Base-by-base conservation (phyloP, 2,329 filamentous ascomycete species). In the Penicillium sclerotigenum region DNA sequence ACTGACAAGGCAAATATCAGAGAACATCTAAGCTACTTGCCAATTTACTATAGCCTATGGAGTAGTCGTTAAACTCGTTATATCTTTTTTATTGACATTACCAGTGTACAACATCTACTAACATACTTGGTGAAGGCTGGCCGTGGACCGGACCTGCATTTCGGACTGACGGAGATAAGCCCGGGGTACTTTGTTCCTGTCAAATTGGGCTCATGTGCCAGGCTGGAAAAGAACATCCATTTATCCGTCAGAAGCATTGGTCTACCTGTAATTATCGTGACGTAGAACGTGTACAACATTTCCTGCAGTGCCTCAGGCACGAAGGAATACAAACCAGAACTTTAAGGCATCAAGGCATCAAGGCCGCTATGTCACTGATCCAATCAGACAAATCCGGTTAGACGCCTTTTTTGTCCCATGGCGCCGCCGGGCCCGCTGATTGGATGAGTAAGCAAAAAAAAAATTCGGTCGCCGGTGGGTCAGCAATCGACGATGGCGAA, bases 391-490 rank as follows among this genome's bases (percentile, higher is more conserved):
- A 24, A 43, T 38, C 24, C 1, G 40, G 48, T 52, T 46, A 52
- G 41, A 7, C 40, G 33, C 40, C 13, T 33, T 51, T 51, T 51
- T 45, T 26, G 34, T 29, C 53, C 26, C 38, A 37, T 52, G 53
- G 53, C 40, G 13, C 16, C 53, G 48, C 34, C 8, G 26, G 40
- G 26, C 40, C 53, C 53, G 40, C 47, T 52, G 47, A 52, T 40
- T 56, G 53, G 53, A 50, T 56, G 47, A 56, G 33, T 56, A 42
- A 56, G 40, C 47, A 45, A 52, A 40, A 56, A 55, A 55, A 56
- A 52, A 46, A 33, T 52, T 47, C 26, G 42, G 42, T 45, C 37
- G 22, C 22, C 28, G 11, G 50, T 53, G 42, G 50, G 43, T 53
- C 50, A 53, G 34, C 42, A 56, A 56, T 56, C 34, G 29, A 14